phyloP scores from a whole-genome alignment of 2,329 filamentous ascomycete species.

The Botrytis cinerea region DNA sequence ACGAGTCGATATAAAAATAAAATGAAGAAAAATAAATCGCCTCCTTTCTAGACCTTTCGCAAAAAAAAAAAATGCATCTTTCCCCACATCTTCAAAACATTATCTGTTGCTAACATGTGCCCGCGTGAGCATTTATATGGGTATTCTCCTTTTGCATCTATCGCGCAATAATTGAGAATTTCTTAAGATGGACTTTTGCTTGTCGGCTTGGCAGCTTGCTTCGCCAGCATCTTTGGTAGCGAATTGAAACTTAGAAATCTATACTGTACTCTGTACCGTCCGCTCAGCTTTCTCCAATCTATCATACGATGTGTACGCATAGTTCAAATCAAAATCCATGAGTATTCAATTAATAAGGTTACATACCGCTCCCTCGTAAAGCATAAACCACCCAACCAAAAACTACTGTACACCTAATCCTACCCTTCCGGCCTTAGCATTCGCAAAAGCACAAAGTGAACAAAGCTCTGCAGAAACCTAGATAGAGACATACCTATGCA shows the following conservation, averaged over 20 bases:
- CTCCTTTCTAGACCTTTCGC: neutral
- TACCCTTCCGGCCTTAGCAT: neutral
- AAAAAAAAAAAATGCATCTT: neutral
- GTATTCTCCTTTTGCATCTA: neutral
- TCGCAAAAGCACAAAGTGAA: neutral
- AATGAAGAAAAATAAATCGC: neutral
- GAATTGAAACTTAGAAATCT: neutral
- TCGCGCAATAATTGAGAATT: neutral
- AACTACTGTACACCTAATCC: neutral
- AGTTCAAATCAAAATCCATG: neutral
- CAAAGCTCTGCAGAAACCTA: constrained; percentile 6
- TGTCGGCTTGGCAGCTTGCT: neutral
- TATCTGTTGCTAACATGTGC: constrained; percentile 4
- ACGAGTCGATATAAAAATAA: neutral
- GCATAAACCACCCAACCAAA: neutral
- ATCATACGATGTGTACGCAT: neutral
- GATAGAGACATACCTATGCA: neutral
- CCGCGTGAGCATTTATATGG: constrained; percentile 16
- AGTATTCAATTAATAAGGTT: neutral
- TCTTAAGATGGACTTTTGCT: neutral
- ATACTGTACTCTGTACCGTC: neutral
- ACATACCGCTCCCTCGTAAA: neutral
- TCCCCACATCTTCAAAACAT: constrained; percentile 5
- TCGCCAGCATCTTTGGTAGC: neutral
- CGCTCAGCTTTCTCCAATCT: neutral